Evolutionary conservation across 768 basidiomycete species (phyloP).

Genomic region (Xerocomellus dryophilus): DNA sequence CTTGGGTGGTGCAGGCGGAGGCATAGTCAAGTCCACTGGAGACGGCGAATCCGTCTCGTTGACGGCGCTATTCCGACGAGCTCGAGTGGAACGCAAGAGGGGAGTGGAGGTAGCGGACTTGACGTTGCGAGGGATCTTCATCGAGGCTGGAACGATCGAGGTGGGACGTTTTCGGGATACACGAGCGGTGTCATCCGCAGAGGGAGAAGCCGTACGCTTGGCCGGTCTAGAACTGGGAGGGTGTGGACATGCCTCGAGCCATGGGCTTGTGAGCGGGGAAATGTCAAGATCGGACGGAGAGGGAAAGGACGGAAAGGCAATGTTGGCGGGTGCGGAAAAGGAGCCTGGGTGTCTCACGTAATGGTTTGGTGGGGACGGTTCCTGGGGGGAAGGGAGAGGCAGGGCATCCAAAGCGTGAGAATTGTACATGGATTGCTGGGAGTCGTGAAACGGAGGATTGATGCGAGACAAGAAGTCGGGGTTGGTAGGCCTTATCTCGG

Average conservation of each 20-base stretch:
- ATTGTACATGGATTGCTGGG: conserved; percentile 27
- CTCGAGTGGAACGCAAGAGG: conserved; percentile 45
- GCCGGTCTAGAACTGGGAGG: conserved; percentile 24
- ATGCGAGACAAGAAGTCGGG: conserved; percentile 63
- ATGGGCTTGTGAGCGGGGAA: conserved; percentile 77
- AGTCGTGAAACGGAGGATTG: conserved; percentile 44
- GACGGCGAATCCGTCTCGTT: conserved; percentile 66
- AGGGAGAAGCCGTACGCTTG: conserved; percentile 59
- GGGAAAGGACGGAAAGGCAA: conserved; percentile 59
- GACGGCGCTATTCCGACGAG: conserved; percentile 41
- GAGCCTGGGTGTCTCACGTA: conserved; percentile 40
- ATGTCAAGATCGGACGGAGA: conserved; percentile 62
- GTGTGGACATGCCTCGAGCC: conserved; percentile 62
- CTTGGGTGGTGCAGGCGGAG: conserved; percentile 67
- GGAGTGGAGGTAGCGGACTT: conserved; percentile 63
- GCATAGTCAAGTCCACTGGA: conserved; percentile 87
- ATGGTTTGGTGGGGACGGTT: conserved; percentile 26
- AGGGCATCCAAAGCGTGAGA: conserved; percentile 26
- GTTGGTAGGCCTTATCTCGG: conserved; percentile 60
- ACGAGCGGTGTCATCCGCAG: conserved; percentile 47
- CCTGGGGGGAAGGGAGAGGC: conserved; percentile 31
- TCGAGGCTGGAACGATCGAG: conserved; percentile 32
- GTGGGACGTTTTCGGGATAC: conserved; percentile 54
- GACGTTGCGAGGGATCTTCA: conserved; percentile 24
- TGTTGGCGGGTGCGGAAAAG: conserved; percentile 67